Conservation (phyloP, 2,329 filamentous ascomycete species). For the Aspergillus latus region DNA sequence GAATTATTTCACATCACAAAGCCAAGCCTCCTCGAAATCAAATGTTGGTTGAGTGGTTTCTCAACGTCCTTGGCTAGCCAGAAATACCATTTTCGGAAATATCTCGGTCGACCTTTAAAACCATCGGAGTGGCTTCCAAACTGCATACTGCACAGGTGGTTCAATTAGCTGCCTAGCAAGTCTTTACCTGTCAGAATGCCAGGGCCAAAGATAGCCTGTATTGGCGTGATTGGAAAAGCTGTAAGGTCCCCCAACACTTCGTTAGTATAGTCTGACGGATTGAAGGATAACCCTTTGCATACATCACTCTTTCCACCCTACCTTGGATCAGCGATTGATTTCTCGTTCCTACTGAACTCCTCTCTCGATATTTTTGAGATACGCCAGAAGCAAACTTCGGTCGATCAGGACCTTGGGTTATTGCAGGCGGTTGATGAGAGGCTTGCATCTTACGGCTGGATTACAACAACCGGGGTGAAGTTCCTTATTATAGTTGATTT, state of each 20-base stretch:
- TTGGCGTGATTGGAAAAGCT: conserved; percentile 91
- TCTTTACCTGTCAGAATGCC: conserved; percentile 39
- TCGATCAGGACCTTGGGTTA: conserved; percentile 83
- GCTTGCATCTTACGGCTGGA: conserved; percentile 89
- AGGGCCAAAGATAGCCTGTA: conserved; percentile 79
- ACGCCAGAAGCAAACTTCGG: conserved; percentile 69
- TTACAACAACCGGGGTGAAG: conserved; percentile 93
- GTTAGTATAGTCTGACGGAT: not conserved
- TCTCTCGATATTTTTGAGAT: conserved; percentile 93
- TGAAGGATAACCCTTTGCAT: conserved; percentile 91
- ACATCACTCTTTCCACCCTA: conserved; percentile 83
- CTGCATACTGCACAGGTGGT: not conserved
- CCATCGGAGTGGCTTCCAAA: not conserved
- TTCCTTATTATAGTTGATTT: conserved; percentile 90
- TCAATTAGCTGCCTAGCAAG: no score
- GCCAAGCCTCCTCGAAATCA: no score
- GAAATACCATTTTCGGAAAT: no score
- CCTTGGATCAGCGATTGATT: conserved; percentile 68
- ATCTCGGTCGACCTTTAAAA: no score
- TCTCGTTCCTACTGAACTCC: conserved; percentile 84
- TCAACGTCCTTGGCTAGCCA: no score
- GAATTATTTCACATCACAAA: no score
- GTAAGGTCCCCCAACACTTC: conserved; percentile 52
- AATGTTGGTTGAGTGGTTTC: no score
- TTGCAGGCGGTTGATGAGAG: conserved; percentile 93